These are phyloP conservation scores for Sporothrix dimorphospora DNA, from an alignment of 2,329 filamentous ascomycete species.

Conservation along the genomic window DNA sequence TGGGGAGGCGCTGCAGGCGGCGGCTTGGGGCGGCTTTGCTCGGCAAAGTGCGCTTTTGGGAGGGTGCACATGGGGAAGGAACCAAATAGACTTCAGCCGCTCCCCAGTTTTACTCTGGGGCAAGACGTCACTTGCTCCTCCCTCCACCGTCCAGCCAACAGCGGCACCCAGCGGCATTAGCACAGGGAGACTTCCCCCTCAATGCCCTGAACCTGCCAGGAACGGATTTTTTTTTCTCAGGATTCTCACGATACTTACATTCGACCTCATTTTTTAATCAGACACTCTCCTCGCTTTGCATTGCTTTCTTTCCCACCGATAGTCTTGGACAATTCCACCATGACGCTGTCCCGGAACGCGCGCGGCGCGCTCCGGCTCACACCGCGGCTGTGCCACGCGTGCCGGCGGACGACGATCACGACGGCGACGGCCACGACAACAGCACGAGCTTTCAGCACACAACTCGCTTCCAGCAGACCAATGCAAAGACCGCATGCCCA, in stretches of 20 bases:
- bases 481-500: slow-evolving; percentile 29
- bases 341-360: slow-evolving; percentile 23
- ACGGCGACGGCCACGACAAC: slow-evolving; percentile 29
- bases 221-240: neutral
- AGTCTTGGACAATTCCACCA: neutral
- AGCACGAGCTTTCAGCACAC: slow-evolving; percentile 26
- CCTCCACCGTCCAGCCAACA: neutral
- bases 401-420: slow-evolving; percentile 49
- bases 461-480: neutral
- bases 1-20: slow-evolving; percentile 12
- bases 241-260: neutral
- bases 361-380: slow-evolving; percentile 20
- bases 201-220: neutral
- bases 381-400: slow-evolving; percentile 21
- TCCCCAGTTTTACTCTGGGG: slow-evolving; percentile 18
- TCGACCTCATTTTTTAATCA: neutral
- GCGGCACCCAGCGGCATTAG: slow-evolving; percentile 7
- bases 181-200: neutral
- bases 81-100: neutral
- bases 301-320: neutral
- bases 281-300: neutral
- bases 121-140: slow-evolving; percentile 25
- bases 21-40: slow-evolving; percentile 52
- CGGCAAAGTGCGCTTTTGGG: slow-evolving; percentile 38
- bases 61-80: neutral